These are phyloP conservation scores for Schoenoplectus triqueter DNA, from an alignment of 202 grass and related monocot species.

Conservation along the genomic window DNA sequence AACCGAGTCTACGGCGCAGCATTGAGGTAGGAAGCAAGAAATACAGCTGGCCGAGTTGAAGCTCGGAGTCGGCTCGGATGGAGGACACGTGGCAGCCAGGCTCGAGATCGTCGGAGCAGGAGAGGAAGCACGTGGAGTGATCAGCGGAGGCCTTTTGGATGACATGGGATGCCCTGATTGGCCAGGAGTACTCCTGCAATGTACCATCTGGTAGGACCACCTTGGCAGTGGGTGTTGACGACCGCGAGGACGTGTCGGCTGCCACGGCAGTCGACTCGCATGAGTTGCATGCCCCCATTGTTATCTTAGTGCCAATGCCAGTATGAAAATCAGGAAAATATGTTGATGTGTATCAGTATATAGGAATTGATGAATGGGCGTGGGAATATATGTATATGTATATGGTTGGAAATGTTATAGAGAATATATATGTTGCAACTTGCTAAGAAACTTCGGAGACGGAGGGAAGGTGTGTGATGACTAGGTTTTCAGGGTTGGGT, in stretches of 20 bases:
- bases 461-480: slow-evolving; percentile 7
- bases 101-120: slow-evolving; percentile 77
- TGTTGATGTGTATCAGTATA: not conserved
- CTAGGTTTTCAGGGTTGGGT: slow-evolving; percentile 7
- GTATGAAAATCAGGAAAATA: not conserved
- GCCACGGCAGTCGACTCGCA: slow-evolving; percentile 60
- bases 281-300: slow-evolving; percentile 90
- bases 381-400: not conserved
- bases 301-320: not conserved
- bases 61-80: slow-evolving; percentile 50
- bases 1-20: slow-evolving; percentile 57
- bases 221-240: slow-evolving; percentile 46
- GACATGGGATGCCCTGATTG: slow-evolving; percentile 63
- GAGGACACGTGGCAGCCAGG: slow-evolving; percentile 52
- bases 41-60: slow-evolving; percentile 86
- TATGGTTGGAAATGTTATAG: slow-evolving; percentile 33
- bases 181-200: slow-evolving; percentile 66
- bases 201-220: slow-evolving; percentile 68
- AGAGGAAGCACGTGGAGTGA: slow-evolving; percentile 59
- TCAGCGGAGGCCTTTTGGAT: slow-evolving; percentile 36
- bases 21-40: slow-evolving; percentile 76
- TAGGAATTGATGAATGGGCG: not conserved
- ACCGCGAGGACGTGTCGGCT: slow-evolving; percentile 24
- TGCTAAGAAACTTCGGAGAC: not conserved
- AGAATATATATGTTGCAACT: slow-evolving; percentile 37